phyloP scores from a whole-genome alignment of 225 moss, liverwort and hornwort genomes.

The Marchantia paleacea region DNA sequence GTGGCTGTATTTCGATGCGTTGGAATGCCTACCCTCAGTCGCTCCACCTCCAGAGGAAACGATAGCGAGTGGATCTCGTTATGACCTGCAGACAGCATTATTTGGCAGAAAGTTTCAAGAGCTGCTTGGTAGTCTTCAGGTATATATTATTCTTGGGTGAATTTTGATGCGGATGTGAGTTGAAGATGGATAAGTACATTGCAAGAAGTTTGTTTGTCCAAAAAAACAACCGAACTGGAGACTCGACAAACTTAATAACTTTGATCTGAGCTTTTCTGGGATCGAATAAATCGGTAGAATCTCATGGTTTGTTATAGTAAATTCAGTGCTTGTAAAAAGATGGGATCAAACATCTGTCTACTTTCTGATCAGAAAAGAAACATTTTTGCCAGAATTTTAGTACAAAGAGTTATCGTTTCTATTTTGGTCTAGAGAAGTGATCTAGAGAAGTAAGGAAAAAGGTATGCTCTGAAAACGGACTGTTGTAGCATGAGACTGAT shows the following conservation, averaged over 20 bases:
- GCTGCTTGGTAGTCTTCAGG: slow-evolving; percentile 80
- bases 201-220: neutral
- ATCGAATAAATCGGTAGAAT: too few species aligned
- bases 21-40: slow-evolving; percentile 71
- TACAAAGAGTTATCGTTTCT: too few species aligned
- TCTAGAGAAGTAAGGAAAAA: too few species aligned
- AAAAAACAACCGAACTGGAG: too few species aligned
- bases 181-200: neutral
- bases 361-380: too few species aligned
- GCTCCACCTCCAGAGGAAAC: slow-evolving; percentile 60
- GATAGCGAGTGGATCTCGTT: slow-evolving; percentile 67
- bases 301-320: too few species aligned
- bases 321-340: too few species aligned
- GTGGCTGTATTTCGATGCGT: slow-evolving; percentile 92
- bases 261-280: neutral
- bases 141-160: slow-evolving; percentile 5
- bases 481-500: too few species aligned
- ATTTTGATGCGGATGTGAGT: neutral
- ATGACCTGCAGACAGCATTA: slow-evolving; percentile 76
- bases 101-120: slow-evolving; percentile 90
- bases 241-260: neutral
- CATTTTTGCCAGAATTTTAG: too few species aligned
- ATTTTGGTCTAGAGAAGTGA: too few species aligned
- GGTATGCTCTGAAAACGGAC: too few species aligned
- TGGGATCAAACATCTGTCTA: too few species aligned